A percentile compares a stretch with the other conserved stretches of the same genome.
phyloP scores from a whole-genome alignment of 176 grass and related monocot species.

The Luzula sylvatica region DNA sequence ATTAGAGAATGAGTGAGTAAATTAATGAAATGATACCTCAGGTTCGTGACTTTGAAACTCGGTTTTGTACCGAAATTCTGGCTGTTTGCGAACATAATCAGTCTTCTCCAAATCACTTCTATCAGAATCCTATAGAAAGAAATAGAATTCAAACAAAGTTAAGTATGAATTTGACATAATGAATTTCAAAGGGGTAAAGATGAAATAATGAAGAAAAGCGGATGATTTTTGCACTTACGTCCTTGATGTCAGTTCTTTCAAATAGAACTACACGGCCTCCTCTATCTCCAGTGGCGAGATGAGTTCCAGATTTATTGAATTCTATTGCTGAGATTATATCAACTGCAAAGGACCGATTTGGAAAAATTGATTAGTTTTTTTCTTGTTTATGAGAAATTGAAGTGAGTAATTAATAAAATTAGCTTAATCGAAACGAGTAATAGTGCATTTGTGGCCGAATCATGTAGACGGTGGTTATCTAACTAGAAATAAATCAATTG shows the following conservation, averaged over 20 bases:
- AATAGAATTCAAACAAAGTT: background rate
- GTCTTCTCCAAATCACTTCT: constrained; percentile 75
- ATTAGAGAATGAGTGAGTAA: background rate
- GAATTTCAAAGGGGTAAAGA: background rate
- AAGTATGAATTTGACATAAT: background rate
- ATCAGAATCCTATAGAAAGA: constrained; percentile 37
- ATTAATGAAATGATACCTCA: constrained; percentile 53
- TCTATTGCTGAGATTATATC: constrained; percentile 99
- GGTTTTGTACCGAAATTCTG: constrained; percentile 92
- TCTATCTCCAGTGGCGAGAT: constrained; percentile 98
- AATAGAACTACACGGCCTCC: constrained; percentile 98
- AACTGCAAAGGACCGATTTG: constrained; percentile 35
- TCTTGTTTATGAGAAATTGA: no score
- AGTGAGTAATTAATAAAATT: no score
- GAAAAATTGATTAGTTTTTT: background rate
- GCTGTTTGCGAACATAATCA: constrained; percentile 64
- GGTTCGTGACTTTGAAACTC: constrained; percentile 99
- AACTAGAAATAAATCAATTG: no score
- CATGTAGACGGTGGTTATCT: no score
- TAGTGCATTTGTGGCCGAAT: no score
- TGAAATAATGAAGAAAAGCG: background rate
- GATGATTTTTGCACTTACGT: constrained; percentile 40
- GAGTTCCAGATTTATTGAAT: constrained; percentile 90
- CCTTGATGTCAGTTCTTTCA: constrained; percentile 70
- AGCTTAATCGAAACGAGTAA: no score